These are phyloP conservation scores for Paramecium caudatum DNA, from an alignment of 73 alveolate species.

Conservation along the genomic window DNA sequence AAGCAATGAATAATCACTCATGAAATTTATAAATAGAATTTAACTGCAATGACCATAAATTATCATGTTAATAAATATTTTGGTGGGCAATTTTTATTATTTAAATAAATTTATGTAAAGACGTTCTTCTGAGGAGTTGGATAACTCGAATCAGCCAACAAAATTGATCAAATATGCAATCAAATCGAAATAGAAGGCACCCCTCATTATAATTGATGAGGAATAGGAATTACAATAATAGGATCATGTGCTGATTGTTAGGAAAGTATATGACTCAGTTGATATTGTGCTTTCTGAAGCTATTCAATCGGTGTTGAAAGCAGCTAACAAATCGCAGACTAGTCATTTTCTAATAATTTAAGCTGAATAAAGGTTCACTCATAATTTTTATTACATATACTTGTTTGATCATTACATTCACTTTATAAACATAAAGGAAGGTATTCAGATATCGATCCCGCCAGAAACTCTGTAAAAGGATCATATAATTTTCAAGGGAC, in stretches of 20 bases:
- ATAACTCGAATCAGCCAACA: not conserved
- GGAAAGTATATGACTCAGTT: not conserved
- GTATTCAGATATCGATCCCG: not conserved
- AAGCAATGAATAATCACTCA: not conserved
- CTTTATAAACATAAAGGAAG: not conserved
- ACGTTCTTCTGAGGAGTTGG: no score
- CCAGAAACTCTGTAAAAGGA: not conserved
- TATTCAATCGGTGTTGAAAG: not conserved
- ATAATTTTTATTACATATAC: not conserved
- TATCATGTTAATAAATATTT: not conserved
- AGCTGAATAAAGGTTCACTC: not conserved
- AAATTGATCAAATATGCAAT: not conserved
- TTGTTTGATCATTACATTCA: not conserved
- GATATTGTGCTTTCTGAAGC: not conserved
- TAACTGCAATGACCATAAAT: not conserved
- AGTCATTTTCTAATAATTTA: not conserved
- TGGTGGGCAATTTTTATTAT: not conserved
- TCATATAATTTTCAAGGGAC: not conserved
- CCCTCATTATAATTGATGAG: not conserved
- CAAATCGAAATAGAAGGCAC: not conserved
- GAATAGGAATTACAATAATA: not conserved
- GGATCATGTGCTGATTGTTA: not conserved
- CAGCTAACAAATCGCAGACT: not conserved
- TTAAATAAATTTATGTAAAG: no score
- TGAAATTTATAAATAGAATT: slow-evolving; percentile 10